Percentiles rank a stretch among this genome's conserved stretches.
These are phyloP conservation scores for Trichoderma breve DNA, from an alignment of 2,329 filamentous ascomycete genomes.

Conservation along the genomic window DNA sequence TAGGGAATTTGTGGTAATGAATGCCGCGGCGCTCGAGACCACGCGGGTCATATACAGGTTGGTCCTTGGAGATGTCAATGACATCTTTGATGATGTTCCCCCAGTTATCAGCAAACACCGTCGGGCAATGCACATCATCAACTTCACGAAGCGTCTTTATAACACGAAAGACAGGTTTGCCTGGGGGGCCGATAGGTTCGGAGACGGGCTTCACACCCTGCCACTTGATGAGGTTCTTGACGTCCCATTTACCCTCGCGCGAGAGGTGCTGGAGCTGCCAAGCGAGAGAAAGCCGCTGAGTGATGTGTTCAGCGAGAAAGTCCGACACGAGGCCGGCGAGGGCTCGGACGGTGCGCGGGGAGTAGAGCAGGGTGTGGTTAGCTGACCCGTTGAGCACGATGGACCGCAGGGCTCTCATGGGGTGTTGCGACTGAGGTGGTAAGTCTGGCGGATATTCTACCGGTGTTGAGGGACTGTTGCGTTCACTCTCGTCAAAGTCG, in stretches of 20 bases:
- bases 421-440: slow-evolving; percentile 49
- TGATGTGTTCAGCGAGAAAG: slow-evolving; percentile 74
- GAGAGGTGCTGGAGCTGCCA: slow-evolving; percentile 92
- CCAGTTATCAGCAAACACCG: slow-evolving; percentile 68
- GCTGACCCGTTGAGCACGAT: slow-evolving; percentile 72
- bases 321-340: slow-evolving; percentile 79
- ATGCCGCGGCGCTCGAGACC: slow-evolving; percentile 65
- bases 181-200: slow-evolving; percentile 60
- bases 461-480: slow-evolving; percentile 48
- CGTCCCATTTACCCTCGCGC: slow-evolving; percentile 93
- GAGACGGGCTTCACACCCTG: slow-evolving; percentile 75
- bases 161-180: slow-evolving; percentile 68
- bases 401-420: slow-evolving; percentile 60
- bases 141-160: slow-evolving; percentile 93
- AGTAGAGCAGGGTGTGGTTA: slow-evolving; percentile 81
- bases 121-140: slow-evolving; percentile 77
- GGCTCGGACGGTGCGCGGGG: slow-evolving; percentile 69
- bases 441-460: slow-evolving; percentile 42
- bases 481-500: background rate
- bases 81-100: slow-evolving; percentile 67
- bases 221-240: slow-evolving; percentile 95
- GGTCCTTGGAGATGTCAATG: slow-evolving; percentile 88
- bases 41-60: slow-evolving; percentile 80
- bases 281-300: slow-evolving; percentile 72
- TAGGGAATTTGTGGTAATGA: slow-evolving; percentile 82